Evolutionary conservation across 164 flowering plant species (phyloP), one percentile per base, ranked within the genome.

Genomic region (Cinnamomum micranthum): DNA sequence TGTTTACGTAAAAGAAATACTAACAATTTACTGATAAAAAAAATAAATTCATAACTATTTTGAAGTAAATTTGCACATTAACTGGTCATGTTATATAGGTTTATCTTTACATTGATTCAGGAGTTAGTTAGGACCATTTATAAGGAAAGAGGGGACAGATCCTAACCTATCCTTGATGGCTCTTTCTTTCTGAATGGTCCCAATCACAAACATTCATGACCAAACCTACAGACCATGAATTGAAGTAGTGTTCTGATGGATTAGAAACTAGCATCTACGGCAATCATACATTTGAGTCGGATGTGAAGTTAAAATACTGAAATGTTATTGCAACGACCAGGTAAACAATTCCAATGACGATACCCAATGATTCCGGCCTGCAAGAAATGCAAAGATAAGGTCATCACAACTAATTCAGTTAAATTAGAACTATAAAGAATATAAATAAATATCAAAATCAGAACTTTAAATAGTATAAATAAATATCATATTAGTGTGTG

Each of bases 361-460:
- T 93, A 13, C 99, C 99, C 87, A 95, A 73, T n/a, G 98, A 88
- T 78, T 95, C 99, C 65, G 99, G 97, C 89, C 99, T 93, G 92
- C 85, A 84, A 70, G 76, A 75, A 74, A 55, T 15, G 60, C 20
- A 55, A 55, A 55, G n/a, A 15, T 15, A 19, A 13, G 20, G n/a
- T 55, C 60, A 55, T 55, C 60, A 55, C 17, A 55, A 55, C 17
- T 4, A 55, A 55, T 20, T 41, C 47, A 41, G 11, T 41, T 41
- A 41, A 15, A 55, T 20, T 55, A 55, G n/a, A 55, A 55, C 60
- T 55, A 55, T 55, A 15, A 55, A 19, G n/a, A 55, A 15, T 55
- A 55, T 55, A 55, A 55, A 55, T 15, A 4, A 15, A 41, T 41
- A 41, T 41, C 47, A 41, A 41, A 41, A 41, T 41, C 2, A 0